Conservation (phyloP, 176 grass and related monocot species). For the Cenchrus fungigraminus region DNA sequence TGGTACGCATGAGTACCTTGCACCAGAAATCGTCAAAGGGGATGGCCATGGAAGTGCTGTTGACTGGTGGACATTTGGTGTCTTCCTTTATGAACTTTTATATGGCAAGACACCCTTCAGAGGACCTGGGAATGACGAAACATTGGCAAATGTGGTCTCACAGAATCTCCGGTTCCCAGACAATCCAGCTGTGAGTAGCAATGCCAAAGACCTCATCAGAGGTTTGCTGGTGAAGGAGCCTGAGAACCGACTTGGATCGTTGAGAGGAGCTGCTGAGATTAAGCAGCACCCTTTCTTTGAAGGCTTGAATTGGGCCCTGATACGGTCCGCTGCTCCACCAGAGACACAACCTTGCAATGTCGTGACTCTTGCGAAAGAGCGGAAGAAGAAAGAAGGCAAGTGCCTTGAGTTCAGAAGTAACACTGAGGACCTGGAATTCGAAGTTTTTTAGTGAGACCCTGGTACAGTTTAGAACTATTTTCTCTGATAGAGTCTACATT, state of each 20-base stretch:
- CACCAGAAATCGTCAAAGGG: constrained; percentile 81
- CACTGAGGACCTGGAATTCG: constrained; percentile 61
- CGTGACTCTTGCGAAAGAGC: constrained; percentile 37
- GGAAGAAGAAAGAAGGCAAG: constrained; percentile 77
- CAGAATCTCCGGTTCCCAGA: constrained; percentile 71
- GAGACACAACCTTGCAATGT: constrained; percentile 61
- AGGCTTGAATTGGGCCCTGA: constrained; percentile 73
- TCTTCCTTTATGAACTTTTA: constrained; percentile 73
- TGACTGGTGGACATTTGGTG: constrained; percentile 79
- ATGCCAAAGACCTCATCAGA: constrained; percentile 65
- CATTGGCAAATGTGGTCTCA: constrained; percentile 68
- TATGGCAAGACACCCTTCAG: constrained; percentile 78
- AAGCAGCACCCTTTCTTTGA: constrained; percentile 83
- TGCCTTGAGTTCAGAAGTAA: constrained; percentile 66
- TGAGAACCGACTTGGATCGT: constrained; percentile 63
- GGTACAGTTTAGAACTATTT: constrained; percentile 44
- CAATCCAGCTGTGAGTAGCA: constrained; percentile 58
- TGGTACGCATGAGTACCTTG: constrained; percentile 74
- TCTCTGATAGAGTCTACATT: constrained; percentile 24
- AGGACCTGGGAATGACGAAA: constrained; percentile 78
- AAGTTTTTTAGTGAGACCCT: constrained; percentile 60
- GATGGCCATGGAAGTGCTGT: constrained; percentile 86
- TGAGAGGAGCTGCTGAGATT: constrained; percentile 76
- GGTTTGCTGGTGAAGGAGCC: constrained; percentile 73
- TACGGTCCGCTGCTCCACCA: constrained; percentile 62